Base-by-base conservation (phyloP, 768 basidiomycete genomes). In the Rhizopogon sp. region DNA sequence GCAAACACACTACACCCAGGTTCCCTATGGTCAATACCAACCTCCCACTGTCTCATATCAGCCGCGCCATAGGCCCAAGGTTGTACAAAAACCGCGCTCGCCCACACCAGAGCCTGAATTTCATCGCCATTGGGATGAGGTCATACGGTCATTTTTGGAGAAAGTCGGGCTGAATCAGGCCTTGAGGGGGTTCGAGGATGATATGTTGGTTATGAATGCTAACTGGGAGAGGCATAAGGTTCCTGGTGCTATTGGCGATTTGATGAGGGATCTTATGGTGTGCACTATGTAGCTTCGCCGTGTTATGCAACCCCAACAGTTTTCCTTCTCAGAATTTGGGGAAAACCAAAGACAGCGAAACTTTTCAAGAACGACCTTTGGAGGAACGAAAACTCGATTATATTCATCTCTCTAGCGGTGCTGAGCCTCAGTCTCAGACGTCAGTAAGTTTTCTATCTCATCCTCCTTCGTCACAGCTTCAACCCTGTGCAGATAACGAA, bases 371-470 rank as follows among this genome's bases (percentile, higher is more conserved):
- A 29, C 66, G 65, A 17, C 58, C 77, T 7, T 66, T 90, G 10
- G 85, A 88, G n/a, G 80, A 85, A 54, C 78, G 88, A 43, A 92
- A 87, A 63, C 71, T 88, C 1, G 78, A 82, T 40, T 84, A 87
- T 60, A 68, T 85, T 35, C 78, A 80, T 53, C 64, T 76, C 31
- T 70, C 75, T n/a, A 71, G 76, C 20, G 80, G 76, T 28, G 65
- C 64, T 3, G 66, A 76, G 56, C 76, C 82, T 3, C 75, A 74
- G 41, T 75, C 85, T 9, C 88, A 77, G 64, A 77, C 80, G 42
- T 78, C 80, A 53, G 89, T 90, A 60, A 69, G 81, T 74, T 54
- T 52, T 11, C 55, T 33, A 25, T n/a, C 9, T 10, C 10, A 37
- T 49, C n/a, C 29, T 39, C 33, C 11, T 9, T 50, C 20, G 33